Evolutionary conservation across 306 rosid genomes (phyloP), one percentile per base, ranked within the genome.

Genomic region (Vigna radiata): DNA sequence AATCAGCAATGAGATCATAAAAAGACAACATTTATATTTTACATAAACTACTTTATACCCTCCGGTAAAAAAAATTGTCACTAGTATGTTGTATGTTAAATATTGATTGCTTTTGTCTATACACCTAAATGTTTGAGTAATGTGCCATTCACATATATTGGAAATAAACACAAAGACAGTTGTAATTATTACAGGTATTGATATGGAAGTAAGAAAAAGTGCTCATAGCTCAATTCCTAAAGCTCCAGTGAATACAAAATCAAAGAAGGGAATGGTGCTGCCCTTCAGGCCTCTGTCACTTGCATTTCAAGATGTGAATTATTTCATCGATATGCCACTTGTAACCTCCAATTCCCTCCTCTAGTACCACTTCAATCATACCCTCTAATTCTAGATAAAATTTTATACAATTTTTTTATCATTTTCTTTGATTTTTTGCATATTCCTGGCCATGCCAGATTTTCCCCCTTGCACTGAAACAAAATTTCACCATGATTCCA

Each of bases 251-350:
- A 33, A 60, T 36, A 59, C 59, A 76, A 72, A 82, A 73, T 37
- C 44, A 72, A 86, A 63, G 65, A 81, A 79, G 83, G 87, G 89
- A 70, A 80, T 86, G 89, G 85, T 83, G 74, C 68, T 86, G 48
- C 89, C 89, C 8, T 86, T 86, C 56, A 85, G 25, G 61, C 85
- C 89, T 37, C 72, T 81, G 18, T 73, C 87, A 64, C 82, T 86
- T 58, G 87, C 81, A 7, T 86, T 86, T 70, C 75, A 82, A 58
- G 58, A 75, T 74, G 85, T 83, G 49, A 86, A 83, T 66, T 86
- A 83, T 79, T 81, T 81, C 47, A 82, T 86, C 5, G 64, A 83
- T 78, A 83, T 83, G 87, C 85, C 89, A 63, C 64, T 76, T 17
- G 89, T 83, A 79, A 75, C 43, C 72, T 53, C 49, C 79, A 27